Conservation (phyloP, 208 protist genomes). For the Trypanosomatidae sp. region DNA sequence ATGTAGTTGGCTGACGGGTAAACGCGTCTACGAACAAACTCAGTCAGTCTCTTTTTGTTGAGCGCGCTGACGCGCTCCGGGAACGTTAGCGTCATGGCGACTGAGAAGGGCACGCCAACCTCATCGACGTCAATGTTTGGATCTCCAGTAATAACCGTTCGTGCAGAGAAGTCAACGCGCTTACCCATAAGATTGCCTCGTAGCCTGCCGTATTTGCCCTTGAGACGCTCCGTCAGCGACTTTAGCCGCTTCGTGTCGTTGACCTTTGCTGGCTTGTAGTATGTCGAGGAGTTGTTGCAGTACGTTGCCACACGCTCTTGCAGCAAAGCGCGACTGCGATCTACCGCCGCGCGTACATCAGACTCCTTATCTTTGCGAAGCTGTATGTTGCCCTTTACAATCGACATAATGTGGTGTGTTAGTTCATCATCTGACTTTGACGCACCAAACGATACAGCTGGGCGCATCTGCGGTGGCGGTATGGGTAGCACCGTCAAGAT, state of each 20-base stretch:
- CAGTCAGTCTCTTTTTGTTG: constrained; percentile 94
- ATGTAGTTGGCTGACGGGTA: constrained; percentile 97
- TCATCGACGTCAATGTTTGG: constrained; percentile 95
- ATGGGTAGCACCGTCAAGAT: constrained; percentile 95
- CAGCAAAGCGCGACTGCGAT: constrained; percentile 78
- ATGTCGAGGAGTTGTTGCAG: constrained; percentile 97
- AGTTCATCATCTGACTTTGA: constrained; percentile 94
- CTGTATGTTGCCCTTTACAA: constrained; percentile 94
- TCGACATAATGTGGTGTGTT: constrained; percentile 95
- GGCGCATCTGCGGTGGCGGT: constrained; percentile 96
- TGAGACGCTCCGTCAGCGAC: constrained; percentile 96
- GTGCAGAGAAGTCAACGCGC: constrained; percentile 98
- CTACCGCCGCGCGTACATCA: constrained; percentile 81
- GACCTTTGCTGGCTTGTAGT: constrained; percentile 76
- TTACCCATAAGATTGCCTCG: constrained; percentile 99
- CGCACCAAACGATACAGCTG: constrained; percentile 86
- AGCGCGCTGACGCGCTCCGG: constrained; percentile 97
- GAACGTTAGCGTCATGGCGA: constrained; percentile 98
- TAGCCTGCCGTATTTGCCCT: constrained; percentile 98
- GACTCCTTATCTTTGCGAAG: constrained; percentile 81
- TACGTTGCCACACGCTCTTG: constrained; percentile 97
- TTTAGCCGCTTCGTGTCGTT: constrained; percentile 94
- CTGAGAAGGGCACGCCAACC: constrained; percentile 98
- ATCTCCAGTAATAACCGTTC: constrained; percentile 99
- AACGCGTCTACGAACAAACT: constrained; percentile 86